Percentiles rank a stretch among this genome's conserved stretches.
Conservation (phyloP, 108 stramenopile species). For the Stephanodiscus minutulus region DNA sequence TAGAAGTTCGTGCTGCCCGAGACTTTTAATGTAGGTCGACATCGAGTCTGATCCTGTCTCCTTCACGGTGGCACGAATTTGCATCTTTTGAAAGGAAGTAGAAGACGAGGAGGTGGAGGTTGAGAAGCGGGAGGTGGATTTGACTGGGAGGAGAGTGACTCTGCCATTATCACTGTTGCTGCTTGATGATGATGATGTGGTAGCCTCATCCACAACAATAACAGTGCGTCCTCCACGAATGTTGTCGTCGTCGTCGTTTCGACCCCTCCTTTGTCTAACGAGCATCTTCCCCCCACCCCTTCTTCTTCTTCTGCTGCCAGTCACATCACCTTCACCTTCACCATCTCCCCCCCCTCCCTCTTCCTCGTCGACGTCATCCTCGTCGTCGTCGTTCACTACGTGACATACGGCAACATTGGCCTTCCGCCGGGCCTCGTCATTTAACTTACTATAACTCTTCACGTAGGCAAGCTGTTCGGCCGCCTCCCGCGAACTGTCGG, state of each 20-base stretch:
- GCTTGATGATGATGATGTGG: neutral
- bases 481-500: constrained; percentile 48
- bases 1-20: constrained; percentile 60
- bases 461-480: constrained; percentile 44
- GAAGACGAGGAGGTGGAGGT: too few relatives aligned
- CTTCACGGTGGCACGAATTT: constrained; percentile 55
- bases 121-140: too few relatives aligned
- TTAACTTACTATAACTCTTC: constrained; percentile 33
- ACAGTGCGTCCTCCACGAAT: too few relatives aligned
- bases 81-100: too few relatives aligned
- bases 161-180: neutral
- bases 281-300: too few relatives aligned
- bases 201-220: too few relatives aligned
- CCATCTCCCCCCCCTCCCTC: too few relatives aligned
- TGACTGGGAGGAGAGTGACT: neutral
- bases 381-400: constrained; percentile 9
- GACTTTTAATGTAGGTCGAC: constrained; percentile 51
- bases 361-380: too few relatives aligned
- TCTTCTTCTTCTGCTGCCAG: neutral
- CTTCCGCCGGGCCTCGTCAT: constrained; percentile 44
- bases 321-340: constrained; percentile 9
- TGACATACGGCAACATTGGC: constrained; percentile 33
- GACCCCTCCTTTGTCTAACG: too few relatives aligned
- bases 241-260: too few relatives aligned
- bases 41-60: constrained; percentile 68